These are phyloP conservation scores for Ascodesmis nigricans DNA, from an alignment of 495 filamentous ascomycete species.

Conservation along the genomic window DNA sequence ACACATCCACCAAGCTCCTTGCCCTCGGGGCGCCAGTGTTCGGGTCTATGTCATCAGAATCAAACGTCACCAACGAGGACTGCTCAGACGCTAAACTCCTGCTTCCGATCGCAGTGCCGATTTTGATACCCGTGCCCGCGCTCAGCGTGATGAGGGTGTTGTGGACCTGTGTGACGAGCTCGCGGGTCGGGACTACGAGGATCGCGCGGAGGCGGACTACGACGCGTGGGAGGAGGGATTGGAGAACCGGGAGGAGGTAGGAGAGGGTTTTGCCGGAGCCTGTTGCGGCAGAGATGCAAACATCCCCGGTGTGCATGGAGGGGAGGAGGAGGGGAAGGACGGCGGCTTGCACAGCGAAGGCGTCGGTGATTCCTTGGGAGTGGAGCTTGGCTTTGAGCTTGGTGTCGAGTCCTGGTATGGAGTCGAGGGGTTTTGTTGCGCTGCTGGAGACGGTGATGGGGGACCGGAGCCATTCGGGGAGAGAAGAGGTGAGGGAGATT, in stretches of 20 bases:
- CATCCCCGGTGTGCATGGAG: conserved; percentile 35
- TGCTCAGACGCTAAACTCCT: conserved; percentile 58
- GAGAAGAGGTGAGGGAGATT: conserved; percentile 23
- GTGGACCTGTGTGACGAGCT: conserved; percentile 65
- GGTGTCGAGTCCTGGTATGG: conserved; percentile 32
- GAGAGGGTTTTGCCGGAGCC: conserved; percentile 87
- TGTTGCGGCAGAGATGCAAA: conserved; percentile 73
- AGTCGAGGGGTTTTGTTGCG: conserved; percentile 35
- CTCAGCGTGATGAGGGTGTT: conserved; percentile 28
- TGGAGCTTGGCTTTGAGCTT: conserved; percentile 39
- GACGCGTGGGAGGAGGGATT: conserved; percentile 37
- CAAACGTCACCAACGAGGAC: conserved; percentile 35
- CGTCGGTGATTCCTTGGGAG: conserved; percentile 42
- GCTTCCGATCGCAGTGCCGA: conserved; percentile 65
- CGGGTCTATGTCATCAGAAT: conserved; percentile 25
- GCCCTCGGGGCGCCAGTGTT: too few species aligned
- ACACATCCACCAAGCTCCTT: conserved; percentile 68
- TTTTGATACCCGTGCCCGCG: conserved; percentile 35
- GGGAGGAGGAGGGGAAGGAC: conserved; percentile 58
- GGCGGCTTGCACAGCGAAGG: conserved; percentile 67
- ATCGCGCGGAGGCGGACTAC: conserved; percentile 46
- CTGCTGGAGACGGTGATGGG: conserved; percentile 42
- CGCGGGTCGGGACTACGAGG: conserved; percentile 72
- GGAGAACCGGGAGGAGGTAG: conserved; percentile 68
- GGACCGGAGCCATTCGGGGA: conserved; percentile 53